Evolutionary conservation across 192 early-diverging fungal genomes (phyloP).

Genomic region (Umbelopsis ramanniana): DNA sequence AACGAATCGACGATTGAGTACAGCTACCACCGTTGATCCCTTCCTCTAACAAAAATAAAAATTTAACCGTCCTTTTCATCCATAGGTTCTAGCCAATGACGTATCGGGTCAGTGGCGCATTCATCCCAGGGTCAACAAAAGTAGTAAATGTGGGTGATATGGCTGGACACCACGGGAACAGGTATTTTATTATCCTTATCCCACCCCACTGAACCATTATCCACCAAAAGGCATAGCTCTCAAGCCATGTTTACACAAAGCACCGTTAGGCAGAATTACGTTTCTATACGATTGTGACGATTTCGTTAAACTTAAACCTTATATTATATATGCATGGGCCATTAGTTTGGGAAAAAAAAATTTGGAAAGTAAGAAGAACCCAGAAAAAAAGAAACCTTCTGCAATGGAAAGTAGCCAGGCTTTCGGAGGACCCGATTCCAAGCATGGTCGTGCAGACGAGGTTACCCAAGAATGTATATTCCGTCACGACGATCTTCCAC

Average conservation of each 20-base stretch:
- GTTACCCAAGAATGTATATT: neutral
- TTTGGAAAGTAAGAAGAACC: too few relatives aligned
- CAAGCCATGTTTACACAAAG: neutral
- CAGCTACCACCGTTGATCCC: conserved; percentile 10
- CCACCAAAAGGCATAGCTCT: too few relatives aligned
- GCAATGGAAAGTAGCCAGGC: neutral
- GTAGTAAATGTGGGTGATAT: too few relatives aligned
- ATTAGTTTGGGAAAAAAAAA: neutral
- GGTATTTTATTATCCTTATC: too few relatives aligned
- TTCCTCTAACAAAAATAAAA: neutral
- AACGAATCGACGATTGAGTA: neutral
- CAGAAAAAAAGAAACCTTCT: neutral
- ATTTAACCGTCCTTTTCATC: too few relatives aligned
- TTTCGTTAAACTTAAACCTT: neutral
- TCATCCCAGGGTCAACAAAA: too few relatives aligned
- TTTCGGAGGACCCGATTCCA: neutral
- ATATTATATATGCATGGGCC: neutral
- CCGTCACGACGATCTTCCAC: neutral
- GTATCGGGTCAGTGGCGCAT: too few relatives aligned
- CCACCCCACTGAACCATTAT: too few relatives aligned
- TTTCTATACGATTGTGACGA: too few relatives aligned
- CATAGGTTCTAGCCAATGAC: too few relatives aligned
- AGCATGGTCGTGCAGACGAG: neutral
- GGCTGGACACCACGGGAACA: too few relatives aligned
- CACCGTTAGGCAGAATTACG: too few relatives aligned